These are phyloP conservation scores for Thraustotheca clavata DNA, from an alignment of 352 stramenopile genomes.

Conservation along the genomic window DNA sequence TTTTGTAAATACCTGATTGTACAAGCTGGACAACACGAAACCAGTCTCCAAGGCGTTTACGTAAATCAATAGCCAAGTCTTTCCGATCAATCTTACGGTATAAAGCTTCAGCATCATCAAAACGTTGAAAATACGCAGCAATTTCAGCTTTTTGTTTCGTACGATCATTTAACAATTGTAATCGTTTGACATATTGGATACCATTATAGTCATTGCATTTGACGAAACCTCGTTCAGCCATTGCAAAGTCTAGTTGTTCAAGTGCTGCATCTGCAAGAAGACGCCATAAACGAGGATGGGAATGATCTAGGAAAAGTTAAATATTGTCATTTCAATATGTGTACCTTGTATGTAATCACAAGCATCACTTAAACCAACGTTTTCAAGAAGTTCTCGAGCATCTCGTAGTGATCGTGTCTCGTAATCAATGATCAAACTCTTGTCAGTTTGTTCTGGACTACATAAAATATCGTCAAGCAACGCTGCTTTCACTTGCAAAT, in stretches of 20 bases:
- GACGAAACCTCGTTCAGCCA: conserved; percentile 89
- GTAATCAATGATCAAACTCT: conserved; percentile 77
- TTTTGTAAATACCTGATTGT: conserved; percentile 34
- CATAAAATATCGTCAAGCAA: conserved; percentile 80
- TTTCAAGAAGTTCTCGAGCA: conserved; percentile 78
- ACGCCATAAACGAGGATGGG: conserved; percentile 81
- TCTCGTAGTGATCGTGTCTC: conserved; percentile 85
- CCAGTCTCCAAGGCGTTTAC: conserved; percentile 87
- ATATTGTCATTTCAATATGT: background rate
- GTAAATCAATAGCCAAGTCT: conserved; percentile 88
- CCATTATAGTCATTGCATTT: conserved; percentile 87
- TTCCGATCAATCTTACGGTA: conserved; percentile 93
- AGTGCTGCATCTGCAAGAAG: conserved; percentile 84
- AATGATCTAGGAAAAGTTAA: conserved; percentile 29
- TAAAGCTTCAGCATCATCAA: conserved; percentile 87
- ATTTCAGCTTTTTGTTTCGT: conserved; percentile 90
- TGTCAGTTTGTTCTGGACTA: conserved; percentile 70
- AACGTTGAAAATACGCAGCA: conserved; percentile 84
- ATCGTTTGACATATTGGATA: conserved; percentile 89
- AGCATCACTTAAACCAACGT: conserved; percentile 62
- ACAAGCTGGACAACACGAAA: conserved; percentile 84
- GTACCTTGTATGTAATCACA: conserved; percentile 69
- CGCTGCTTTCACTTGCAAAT: conserved; percentile 79
- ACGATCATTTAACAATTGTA: conserved; percentile 82
- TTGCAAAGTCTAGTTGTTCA: conserved; percentile 85